A percentile compares a stretch with the other conserved stretches of the same genome.
phyloP scores from a whole-genome alignment of 495 filamentous ascomycete genomes.

The Hypoxylon intermedium region DNA sequence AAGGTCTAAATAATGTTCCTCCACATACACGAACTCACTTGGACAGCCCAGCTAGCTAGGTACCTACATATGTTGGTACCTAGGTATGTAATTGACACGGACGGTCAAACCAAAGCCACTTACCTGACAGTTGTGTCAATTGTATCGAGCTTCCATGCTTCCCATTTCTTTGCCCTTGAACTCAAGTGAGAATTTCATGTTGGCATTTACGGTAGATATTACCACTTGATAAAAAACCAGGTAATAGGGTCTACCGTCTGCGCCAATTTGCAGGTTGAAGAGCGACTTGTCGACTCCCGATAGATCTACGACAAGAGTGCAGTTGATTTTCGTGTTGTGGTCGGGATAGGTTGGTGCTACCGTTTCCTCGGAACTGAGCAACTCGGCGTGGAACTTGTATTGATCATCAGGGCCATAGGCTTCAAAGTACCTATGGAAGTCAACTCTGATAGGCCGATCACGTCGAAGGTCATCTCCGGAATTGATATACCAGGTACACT shows the following conservation, averaged over 20 bases:
- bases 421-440: slow-evolving; percentile 46
- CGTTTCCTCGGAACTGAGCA: neutral
- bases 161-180: slow-evolving; percentile 36
- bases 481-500: slow-evolving; percentile 55
- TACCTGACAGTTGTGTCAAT: no score
- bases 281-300: slow-evolving; percentile 1
- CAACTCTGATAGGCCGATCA: slow-evolving; percentile 47
- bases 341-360: slow-evolving; percentile 1
- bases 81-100: no score
- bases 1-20: neutral
- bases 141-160: slow-evolving; percentile 30
- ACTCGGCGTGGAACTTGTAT: neutral
- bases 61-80: no score
- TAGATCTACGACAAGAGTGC: slow-evolving; percentile 24
- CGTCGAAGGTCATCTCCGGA: slow-evolving; percentile 49
- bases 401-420: neutral
- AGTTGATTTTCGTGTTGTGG: slow-evolving; percentile 20
- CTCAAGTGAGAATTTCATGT: slow-evolving; percentile 37
- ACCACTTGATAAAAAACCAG: slow-evolving; percentile 32
- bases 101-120: no score
- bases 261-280: slow-evolving; percentile 6
- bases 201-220: slow-evolving; percentile 20
- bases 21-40: no score
- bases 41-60: no score
- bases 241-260: slow-evolving; percentile 26